Base-by-base conservation (phyloP, 805 yeast species). In the Lipomyces lipofer region DNA sequence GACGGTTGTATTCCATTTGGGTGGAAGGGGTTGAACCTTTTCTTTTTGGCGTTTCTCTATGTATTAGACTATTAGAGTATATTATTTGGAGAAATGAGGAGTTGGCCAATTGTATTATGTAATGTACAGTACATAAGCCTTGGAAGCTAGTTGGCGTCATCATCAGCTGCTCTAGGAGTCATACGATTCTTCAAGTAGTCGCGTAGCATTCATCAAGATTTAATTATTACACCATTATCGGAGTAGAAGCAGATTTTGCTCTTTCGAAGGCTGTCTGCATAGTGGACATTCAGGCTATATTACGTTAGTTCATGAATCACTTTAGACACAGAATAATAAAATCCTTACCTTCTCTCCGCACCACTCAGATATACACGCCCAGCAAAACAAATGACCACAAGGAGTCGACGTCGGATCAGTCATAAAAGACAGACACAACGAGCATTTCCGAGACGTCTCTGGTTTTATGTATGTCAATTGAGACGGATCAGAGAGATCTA, bases 341-440 rank as follows among this genome's bases (percentile, higher is more conserved):
- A 42, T 8, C n/a, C 56, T 2, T 24, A 48, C 56, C 48, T 79
- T 78, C 61, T 90, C 96, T 58, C 88, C 76, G 54, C 90, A 81
- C 98, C 98, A 92, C 63, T 87, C 95, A 5, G 83, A 76, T 3
- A 90, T 82, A 68, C 98, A 92, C 5, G 75, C 76, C 97, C 98
- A 92, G 71, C 99, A 92, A 69, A 88, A 92, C 13, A 88, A 54
- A 68, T 92, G 99, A 0, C 98, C 99, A 71, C 99, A 92, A 3
- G 84, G 80, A 0, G 96, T 89, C 56, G 88, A 81, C 0, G 96
- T 75, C 3, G 99, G 98, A 58, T 87, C 81, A 1, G 72, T 75
- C 94, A 92, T 87, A 13, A 78, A 75, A 7, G 86, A 83, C 22
- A 92, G 75, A 67, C 99, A 92, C 19, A 94, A 75, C 78, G 90